Base-by-base conservation (phyloP, 495 filamentous ascomycete species). In the Penicillium nucicola region DNA sequence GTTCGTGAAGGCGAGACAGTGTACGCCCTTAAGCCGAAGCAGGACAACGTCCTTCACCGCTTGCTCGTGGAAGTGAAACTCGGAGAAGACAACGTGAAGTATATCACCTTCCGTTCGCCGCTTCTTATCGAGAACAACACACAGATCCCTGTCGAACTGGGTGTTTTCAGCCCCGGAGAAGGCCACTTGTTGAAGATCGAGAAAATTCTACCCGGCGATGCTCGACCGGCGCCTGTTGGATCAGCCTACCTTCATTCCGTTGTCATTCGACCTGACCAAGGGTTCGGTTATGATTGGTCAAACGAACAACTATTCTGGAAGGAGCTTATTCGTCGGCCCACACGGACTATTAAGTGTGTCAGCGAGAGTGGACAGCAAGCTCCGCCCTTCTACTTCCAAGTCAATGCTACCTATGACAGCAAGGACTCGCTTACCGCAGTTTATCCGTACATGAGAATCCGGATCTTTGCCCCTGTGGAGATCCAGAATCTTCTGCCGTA, bases 51-150 rank as follows among this genome's bases (percentile, higher is more conserved):
- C 15, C 78, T 90, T 57, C 95, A 98, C 67, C 86, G 90, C 22
- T 77, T 98, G 15, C 79, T 97, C 30, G 92, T 97, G 23, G 92
- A 98, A 46, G 86, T 98, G 54, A 92, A 83, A 42, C 80, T 98
- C 28, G 92, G 90, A 19, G 68, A 81, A 3, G 91, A 98, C 68
- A 97, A 96, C 52, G 86, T 98, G 68, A 98, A 98, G 70, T 92
- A 96, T 65, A 93, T 98, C 60, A 97, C 90, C 8, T 89, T 98
- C 64, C 84, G 92, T 33, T 97, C 93, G 12, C 93, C 93, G 6
- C 76, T 98, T n/a, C 71, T 96, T 12, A 82, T 98, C n/a, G 93
- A 97, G 68, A 98, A 98, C 71, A 87, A 91, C 60, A 97, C 93
- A 2, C 90, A 97, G 66, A 96, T 98, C 48, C 92, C 95, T 0